Conservation (phyloP, 2,329 filamentous ascomycete genomes). For the Neonectria coccinea region DNA sequence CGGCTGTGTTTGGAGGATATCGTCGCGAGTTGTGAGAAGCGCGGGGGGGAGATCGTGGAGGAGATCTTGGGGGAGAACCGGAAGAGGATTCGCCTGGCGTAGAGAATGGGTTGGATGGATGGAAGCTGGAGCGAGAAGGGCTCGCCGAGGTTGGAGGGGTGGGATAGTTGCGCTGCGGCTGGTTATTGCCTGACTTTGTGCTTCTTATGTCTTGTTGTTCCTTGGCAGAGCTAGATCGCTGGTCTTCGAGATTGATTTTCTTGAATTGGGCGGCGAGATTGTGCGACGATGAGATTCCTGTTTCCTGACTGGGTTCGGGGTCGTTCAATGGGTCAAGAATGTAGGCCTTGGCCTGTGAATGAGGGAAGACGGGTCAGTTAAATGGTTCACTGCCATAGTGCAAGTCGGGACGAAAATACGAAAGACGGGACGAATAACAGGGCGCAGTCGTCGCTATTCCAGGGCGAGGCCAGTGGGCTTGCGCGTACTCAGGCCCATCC, state of each 20-base stretch:
- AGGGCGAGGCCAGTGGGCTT: slow-evolving; percentile 40
- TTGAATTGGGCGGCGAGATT: slow-evolving; percentile 38
- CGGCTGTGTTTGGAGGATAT: slow-evolving; percentile 47
- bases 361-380: slow-evolving; percentile 21
- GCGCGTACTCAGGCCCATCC: slow-evolving; percentile 36
- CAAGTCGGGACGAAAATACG: background rate
- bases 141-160: slow-evolving; percentile 67
- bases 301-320: slow-evolving; percentile 75
- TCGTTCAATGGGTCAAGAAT: slow-evolving; percentile 77
- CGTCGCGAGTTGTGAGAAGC: slow-evolving; percentile 34
- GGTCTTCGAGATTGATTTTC: slow-evolving; percentile 33
- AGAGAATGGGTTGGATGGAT: slow-evolving; percentile 58
- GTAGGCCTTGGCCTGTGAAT: slow-evolving; percentile 70
- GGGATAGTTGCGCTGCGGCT: slow-evolving; percentile 46
- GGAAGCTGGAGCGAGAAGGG: slow-evolving; percentile 61
- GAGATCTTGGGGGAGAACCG: slow-evolving; percentile 37
- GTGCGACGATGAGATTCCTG: slow-evolving; percentile 56
- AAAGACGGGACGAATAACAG: slow-evolving; percentile 15
- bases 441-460: slow-evolving; percentile 21
- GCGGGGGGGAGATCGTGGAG: slow-evolving; percentile 26
- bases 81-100: slow-evolving; percentile 31
- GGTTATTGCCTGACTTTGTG: slow-evolving; percentile 20
- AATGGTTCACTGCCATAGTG: background rate
- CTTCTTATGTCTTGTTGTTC: slow-evolving; percentile 11
- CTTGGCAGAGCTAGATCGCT: slow-evolving; percentile 28